Evolutionary conservation across 2,329 filamentous ascomycete genomes (phyloP), one percentile per base, ranked within the genome.

Genomic region (Metarhizium robertsii): DNA sequence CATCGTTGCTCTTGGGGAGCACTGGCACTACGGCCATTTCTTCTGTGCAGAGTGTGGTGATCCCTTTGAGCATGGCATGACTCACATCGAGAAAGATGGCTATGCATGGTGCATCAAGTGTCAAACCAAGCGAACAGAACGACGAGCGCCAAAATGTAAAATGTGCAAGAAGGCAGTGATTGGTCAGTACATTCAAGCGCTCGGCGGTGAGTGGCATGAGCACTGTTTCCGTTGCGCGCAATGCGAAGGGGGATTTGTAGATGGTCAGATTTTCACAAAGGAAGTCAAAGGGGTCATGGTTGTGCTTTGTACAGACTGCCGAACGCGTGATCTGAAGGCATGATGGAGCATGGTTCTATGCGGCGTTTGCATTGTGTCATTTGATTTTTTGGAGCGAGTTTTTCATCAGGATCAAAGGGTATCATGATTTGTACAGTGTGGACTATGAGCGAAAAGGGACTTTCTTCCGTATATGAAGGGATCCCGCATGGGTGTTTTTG

Each of bases 11-110:
- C 90, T 95, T 55, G 94, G 94, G 1, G 83, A 86, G n/a, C 91
- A 96, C 72, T 99, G 90, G 89, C 94, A 99, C 70, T 88, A 89
- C 53, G 94, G 94, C 0, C 94, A 99, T 73, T 99, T 99, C 75
- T 99, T 99, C 80, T 99, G 94, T 67, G 94, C 94, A 46, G 91
- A 99, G 77, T 99, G 94, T 68, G 94, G 94, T 62, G 92, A 99
- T 73, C 92, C 94, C 0, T 99, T 99, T 68, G 90, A 79, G 61
- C 77, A 78, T 50, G 81, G 81, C 57, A 81, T 79, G 73, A 86
- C 83, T 49, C 84, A 86, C 65, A 85, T 99, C 55, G 94, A 99
- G 69, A 96, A 96, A 72, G 92, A 97, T 62, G 92, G 92, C 10
- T 97, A 95, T 70, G 94, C 94, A 5, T 99, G 94, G 92, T 99